A percentile compares a stretch with the other conserved stretches of the same genome.
phyloP scores from a whole-genome alignment of 2,329 filamentous ascomycete species.

The Aureobasidium sp. region DNA sequence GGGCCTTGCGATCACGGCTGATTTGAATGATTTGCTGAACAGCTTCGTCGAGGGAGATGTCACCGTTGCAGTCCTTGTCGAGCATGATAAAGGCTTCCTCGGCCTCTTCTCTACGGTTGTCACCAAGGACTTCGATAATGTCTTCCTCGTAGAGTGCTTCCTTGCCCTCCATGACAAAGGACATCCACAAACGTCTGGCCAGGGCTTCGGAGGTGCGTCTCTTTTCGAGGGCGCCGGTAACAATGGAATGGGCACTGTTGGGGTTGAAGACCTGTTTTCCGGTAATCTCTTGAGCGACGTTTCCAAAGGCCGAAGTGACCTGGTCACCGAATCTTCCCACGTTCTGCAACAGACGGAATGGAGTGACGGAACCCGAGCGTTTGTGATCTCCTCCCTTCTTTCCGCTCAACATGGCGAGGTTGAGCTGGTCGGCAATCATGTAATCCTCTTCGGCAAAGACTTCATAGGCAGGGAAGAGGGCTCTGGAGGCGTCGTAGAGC shows the following conservation, averaged over 20 bases:
- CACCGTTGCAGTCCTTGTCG: conserved; percentile 82
- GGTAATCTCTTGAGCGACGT: conserved; percentile 88
- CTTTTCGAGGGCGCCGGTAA: conserved; percentile 82
- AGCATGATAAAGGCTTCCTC: conserved; percentile 75
- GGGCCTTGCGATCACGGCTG: conserved; percentile 76
- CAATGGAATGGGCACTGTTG: conserved; percentile 79
- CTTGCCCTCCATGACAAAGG: conserved; percentile 83
- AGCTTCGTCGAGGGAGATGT: conserved; percentile 94
- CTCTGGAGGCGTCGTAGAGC: conserved; percentile 82
- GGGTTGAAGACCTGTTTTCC: conserved; percentile 94
- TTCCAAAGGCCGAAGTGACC: conserved; percentile 85
- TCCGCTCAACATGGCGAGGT: conserved; percentile 48
- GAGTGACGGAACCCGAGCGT: conserved; percentile 57
- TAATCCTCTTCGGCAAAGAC: conserved; percentile 80
- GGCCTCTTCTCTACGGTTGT: conserved; percentile 63
- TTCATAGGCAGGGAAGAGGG: conserved; percentile 87
- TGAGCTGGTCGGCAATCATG: conserved; percentile 67
- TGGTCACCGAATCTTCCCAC: conserved; percentile 78
- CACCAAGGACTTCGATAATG: conserved; percentile 76
- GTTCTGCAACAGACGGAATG: conserved; percentile 65
- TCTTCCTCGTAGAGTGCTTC: conserved; percentile 74
- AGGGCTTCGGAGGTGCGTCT: conserved; percentile 78
- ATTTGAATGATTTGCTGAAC: conserved; percentile 76
- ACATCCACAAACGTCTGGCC: conserved; percentile 95
- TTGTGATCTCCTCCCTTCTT: conserved; percentile 45